Conservation (phyloP, 2,329 filamentous ascomycete genomes). For the Pseudovirgaria hyperparasitica region DNA sequence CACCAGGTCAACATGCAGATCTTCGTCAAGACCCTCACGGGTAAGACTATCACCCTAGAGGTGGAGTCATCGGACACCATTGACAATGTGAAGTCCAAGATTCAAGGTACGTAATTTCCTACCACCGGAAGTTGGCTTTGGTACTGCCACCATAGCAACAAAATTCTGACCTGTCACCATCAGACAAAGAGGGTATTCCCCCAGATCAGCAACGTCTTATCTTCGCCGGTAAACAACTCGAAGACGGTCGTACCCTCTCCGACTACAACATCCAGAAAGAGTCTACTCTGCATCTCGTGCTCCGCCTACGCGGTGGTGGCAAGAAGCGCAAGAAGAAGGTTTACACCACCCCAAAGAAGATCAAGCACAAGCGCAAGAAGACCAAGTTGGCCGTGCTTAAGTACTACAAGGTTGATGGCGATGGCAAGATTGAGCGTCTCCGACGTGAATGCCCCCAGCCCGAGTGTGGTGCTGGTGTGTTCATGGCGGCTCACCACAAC, state of each 20-base stretch:
- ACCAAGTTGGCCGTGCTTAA: slow-evolving; percentile 99
- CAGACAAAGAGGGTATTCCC: slow-evolving; percentile 99
- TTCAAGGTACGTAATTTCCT: slow-evolving; percentile 42
- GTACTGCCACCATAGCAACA: slow-evolving; percentile 7
- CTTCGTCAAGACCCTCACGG: slow-evolving; percentile 65
- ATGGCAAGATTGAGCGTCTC: slow-evolving; percentile 99
- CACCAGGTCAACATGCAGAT: slow-evolving; percentile 31
- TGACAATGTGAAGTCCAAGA: slow-evolving; percentile 99
- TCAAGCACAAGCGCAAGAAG: slow-evolving; percentile 99
- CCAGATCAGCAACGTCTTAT: slow-evolving; percentile 99
- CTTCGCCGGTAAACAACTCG: slow-evolving; percentile 99
- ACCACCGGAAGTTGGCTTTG: no score
- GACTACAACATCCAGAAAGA: slow-evolving; percentile 99
- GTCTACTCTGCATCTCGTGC: slow-evolving; percentile 93
- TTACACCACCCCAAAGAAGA: slow-evolving; percentile 99
- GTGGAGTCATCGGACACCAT: slow-evolving; percentile 99
- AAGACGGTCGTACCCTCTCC: slow-evolving; percentile 95
- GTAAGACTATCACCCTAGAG: slow-evolving; percentile 99
- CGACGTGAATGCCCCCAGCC: slow-evolving; percentile 82
- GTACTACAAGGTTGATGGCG: slow-evolving; percentile 99
- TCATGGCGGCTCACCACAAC: slow-evolving; percentile 99
- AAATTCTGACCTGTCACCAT: slow-evolving; percentile 28
- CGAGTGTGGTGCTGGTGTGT: slow-evolving; percentile 97
- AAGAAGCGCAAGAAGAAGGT: slow-evolving; percentile 99
- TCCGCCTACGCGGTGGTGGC: slow-evolving; percentile 93